These are phyloP conservation scores for Macrocystidia cucumis DNA, from an alignment of 1,284 basidiomycete species.

Conservation along the genomic window DNA sequence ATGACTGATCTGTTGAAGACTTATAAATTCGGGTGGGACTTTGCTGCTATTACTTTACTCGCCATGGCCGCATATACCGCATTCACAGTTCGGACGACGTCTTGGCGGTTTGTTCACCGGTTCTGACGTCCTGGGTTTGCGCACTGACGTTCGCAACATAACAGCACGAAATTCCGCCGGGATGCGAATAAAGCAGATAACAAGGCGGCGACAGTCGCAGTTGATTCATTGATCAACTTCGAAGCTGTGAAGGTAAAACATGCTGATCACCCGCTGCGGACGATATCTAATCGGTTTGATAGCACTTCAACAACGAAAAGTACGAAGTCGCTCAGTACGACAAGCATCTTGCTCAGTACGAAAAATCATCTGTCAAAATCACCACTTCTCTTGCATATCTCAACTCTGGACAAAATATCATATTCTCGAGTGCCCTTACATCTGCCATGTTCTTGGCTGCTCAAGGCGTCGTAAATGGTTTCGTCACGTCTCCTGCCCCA, in stretches of 20 bases:
- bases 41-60: conserved; percentile 82
- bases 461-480: conserved; percentile 88
- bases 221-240: conserved; percentile 96
- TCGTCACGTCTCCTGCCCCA: conserved; percentile 1
- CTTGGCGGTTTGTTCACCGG: conserved; percentile 68
- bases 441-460: conserved; percentile 96
- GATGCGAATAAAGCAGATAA: conserved; percentile 97
- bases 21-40: conserved; percentile 96
- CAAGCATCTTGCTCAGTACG: conserved; percentile 81
- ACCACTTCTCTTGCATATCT: conserved; percentile 90
- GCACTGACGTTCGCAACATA: conserved; percentile 2
- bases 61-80: conserved; percentile 93
- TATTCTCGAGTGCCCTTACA: conserved; percentile 91
- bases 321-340: conserved; percentile 93
- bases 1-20: conserved; percentile 40
- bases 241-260: conserved; percentile 89
- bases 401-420: conserved; percentile 95
- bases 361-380: conserved; percentile 90
- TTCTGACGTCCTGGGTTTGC: background rate
- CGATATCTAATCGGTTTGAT: conserved; percentile 12
- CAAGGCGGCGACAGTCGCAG: conserved; percentile 88
- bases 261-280: background rate
- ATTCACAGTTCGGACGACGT: conserved; percentile 95
- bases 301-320: conserved; percentile 97
- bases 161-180: conserved; percentile 89